These are phyloP conservation scores for Dothiorella sarmentorum DNA, from an alignment of 2,329 filamentous ascomycete genomes.

Conservation along the genomic window DNA sequence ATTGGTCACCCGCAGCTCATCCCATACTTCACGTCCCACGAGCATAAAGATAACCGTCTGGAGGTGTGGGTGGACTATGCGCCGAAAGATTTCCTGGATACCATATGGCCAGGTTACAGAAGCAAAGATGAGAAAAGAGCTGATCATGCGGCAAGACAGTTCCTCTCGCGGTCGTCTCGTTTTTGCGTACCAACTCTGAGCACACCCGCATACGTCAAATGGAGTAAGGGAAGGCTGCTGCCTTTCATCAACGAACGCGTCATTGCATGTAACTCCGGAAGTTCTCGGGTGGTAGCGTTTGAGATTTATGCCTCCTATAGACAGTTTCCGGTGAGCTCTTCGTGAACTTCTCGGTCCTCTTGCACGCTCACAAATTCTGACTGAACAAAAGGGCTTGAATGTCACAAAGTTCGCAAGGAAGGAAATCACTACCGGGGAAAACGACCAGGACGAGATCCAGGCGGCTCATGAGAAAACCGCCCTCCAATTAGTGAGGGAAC, in stretches of 20 bases:
- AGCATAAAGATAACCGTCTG: not conserved
- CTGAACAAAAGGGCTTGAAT: not conserved
- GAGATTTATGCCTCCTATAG: not conserved
- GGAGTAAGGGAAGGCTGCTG: not conserved
- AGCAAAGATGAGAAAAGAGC: not conserved
- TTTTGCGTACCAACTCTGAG: not conserved
- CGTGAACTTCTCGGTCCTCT: no score
- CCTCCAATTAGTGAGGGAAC: not conserved
- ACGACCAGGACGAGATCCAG: not conserved
- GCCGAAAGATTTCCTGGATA: not conserved
- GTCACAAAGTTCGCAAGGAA: not conserved
- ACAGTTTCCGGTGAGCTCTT: not conserved
- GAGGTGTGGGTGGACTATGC: not conserved
- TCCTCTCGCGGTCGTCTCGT: not conserved
- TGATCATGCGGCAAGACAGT: not conserved
- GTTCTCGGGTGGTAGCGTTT: not conserved
- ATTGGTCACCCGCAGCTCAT: conserved; percentile 17
- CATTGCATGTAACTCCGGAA: not conserved
- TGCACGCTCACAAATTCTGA: no score
- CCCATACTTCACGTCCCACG: conserved; percentile 10
- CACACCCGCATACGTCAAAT: not conserved
- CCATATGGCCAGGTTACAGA: not conserved
- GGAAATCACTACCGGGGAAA: not conserved
- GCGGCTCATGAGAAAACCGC: not conserved
- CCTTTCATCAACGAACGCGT: not conserved